These are phyloP conservation scores for Colletotrichum sp. DNA, from an alignment of 2,329 filamentous ascomycete genomes.

Conservation along the genomic window DNA sequence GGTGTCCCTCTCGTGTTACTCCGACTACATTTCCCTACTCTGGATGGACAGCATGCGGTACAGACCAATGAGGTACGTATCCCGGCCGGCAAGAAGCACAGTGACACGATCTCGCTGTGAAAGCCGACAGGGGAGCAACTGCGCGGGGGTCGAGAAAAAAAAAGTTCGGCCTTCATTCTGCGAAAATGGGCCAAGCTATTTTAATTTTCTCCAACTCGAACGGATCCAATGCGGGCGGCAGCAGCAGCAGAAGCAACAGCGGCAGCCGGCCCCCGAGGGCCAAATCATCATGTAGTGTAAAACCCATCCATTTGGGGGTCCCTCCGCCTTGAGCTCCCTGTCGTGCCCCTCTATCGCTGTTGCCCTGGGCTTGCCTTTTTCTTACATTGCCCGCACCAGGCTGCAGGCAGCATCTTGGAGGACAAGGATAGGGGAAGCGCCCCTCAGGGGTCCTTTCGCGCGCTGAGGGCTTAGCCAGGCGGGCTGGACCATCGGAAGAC, in stretches of 20 bases:
- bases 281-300: not conserved
- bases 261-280: not conserved
- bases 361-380: not conserved
- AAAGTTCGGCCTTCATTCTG: not conserved
- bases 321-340: not conserved
- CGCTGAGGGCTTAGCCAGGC: not conserved
- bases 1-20: constrained; percentile 10
- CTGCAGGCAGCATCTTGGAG: not conserved
- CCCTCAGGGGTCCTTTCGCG: not conserved
- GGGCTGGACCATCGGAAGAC: not conserved
- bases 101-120: constrained; percentile 1
- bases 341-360: not conserved
- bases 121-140: not conserved
- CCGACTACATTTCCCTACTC: not conserved
- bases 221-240: not conserved
- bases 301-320: not conserved
- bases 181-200: not conserved
- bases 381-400: not conserved
- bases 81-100: not conserved
- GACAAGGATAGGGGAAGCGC: not conserved
- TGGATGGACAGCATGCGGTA: not conserved
- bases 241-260: not conserved
- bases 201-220: not conserved
- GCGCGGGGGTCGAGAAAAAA: not conserved
- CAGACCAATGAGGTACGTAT: not conserved